Percentiles rank a stretch among this genome's conserved stretches.
Evolutionary conservation across 2,329 filamentous ascomycete genomes (phyloP).

Genomic region (Lasiodiplodia hormozganensis): DNA sequence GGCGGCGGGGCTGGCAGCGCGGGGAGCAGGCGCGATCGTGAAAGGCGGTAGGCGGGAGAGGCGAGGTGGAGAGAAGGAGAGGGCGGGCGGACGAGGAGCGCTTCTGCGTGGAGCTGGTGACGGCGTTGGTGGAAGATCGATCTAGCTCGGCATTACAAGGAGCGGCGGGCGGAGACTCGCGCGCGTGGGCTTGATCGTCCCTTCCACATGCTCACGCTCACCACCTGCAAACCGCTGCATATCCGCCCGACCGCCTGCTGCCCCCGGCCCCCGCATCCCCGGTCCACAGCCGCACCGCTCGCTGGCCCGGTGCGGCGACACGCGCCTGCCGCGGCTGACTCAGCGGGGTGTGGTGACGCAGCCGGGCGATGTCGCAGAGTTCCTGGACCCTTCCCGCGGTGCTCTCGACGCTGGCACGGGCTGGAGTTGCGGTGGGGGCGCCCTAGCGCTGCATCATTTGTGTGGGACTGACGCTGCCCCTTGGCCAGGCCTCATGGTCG

Average conservation of each 20-base stretch:
- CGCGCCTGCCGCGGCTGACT: slow-evolving; percentile 12
- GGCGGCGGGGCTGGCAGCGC: slow-evolving; percentile 1
- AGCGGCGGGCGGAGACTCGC: slow-evolving; percentile 24
- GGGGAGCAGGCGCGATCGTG: slow-evolving; percentile 18
- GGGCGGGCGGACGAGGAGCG: neutral
- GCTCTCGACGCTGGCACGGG: slow-evolving; percentile 1
- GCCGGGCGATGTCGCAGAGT: slow-evolving; percentile 1
- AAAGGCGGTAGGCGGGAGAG: slow-evolving; percentile 28
- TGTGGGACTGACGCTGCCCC: slow-evolving; percentile 20
- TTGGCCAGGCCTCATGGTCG: slow-evolving; percentile 11
- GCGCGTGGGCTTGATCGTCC: slow-evolving; percentile 21
- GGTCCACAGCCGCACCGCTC: slow-evolving; percentile 5
- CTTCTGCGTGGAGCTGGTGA: slow-evolving; percentile 16
- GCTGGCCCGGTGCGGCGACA: neutral
- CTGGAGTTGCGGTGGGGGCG: slow-evolving; percentile 6
- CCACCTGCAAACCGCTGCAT: neutral
- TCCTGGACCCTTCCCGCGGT: neutral
- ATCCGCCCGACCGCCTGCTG: slow-evolving; percentile 15
- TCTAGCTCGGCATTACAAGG: slow-evolving; percentile 28
- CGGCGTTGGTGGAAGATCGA: slow-evolving; percentile 25
- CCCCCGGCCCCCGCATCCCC: slow-evolving; percentile 4
- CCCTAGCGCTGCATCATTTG: slow-evolving; percentile 15
- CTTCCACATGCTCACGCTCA: slow-evolving; percentile 17
- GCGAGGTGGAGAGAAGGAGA: slow-evolving; percentile 20
- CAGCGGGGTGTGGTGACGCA: slow-evolving; percentile 8